A percentile compares a stretch with the other conserved stretches of the same genome.
Conservation (phyloP, 2,329 filamentous ascomycete genomes). For the Aspergillus clavatus region DNA sequence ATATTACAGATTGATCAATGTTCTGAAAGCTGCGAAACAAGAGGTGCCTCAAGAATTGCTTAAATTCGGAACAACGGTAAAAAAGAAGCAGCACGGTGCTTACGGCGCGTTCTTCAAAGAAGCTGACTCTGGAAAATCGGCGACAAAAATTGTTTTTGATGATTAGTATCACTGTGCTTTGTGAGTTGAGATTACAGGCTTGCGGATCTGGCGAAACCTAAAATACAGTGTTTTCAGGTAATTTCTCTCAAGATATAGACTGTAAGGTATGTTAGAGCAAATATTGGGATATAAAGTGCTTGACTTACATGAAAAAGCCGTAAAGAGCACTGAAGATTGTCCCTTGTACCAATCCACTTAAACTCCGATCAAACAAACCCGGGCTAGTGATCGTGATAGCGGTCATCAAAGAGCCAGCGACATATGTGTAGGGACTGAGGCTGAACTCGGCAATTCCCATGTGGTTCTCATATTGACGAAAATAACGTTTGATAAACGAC, state of each 20-base stretch:
- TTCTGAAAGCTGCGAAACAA: constrained; percentile 89
- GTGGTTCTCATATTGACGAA: constrained; percentile 44
- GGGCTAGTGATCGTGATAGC: constrained; percentile 35
- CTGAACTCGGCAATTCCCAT: constrained; percentile 43
- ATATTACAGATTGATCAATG: constrained; percentile 71
- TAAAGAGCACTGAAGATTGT: constrained; percentile 50
- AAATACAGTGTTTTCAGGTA: constrained; percentile 26
- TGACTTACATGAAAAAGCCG: constrained; percentile 57
- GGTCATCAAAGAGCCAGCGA: constrained; percentile 44
- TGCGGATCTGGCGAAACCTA: constrained; percentile 17
- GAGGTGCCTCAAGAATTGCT: constrained; percentile 82
- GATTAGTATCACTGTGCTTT: constrained; percentile 32
- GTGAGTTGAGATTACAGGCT: constrained; percentile 10
- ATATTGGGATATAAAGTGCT: not conserved
- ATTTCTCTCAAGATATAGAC: constrained; percentile 34
- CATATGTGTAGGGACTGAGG: constrained; percentile 43
- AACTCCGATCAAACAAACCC: constrained; percentile 8
- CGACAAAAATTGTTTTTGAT: constrained; percentile 91
- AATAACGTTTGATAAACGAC: constrained; percentile 64
- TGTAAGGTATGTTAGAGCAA: constrained; percentile 22
- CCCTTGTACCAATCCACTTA: constrained; percentile 41
- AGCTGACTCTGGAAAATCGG: constrained; percentile 73
- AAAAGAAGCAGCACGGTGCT: constrained; percentile 95
- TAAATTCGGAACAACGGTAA: constrained; percentile 96
- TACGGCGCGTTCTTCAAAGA: constrained; percentile 97